These are phyloP conservation scores for Monosporascus sp. DNA, from an alignment of 2,329 filamentous ascomycete genomes.

Conservation along the genomic window DNA sequence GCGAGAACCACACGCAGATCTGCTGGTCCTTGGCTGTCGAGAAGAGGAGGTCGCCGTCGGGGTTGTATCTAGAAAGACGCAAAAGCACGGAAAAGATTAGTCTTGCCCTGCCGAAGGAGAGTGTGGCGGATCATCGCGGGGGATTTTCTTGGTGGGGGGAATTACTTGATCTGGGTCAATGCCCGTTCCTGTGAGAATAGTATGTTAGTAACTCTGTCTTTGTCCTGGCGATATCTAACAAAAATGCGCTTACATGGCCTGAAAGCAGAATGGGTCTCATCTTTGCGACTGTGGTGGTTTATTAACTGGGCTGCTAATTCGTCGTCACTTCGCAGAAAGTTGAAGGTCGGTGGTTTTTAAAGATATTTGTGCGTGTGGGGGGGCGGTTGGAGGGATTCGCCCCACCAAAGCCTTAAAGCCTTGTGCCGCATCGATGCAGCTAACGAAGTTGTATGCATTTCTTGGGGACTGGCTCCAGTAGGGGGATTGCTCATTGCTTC, in stretches of 20 bases:
- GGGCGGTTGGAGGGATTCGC: neutral
- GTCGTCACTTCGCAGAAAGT: conserved; percentile 1
- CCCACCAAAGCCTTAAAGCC: neutral
- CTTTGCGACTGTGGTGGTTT: conserved; percentile 36
- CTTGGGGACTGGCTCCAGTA: too few species aligned
- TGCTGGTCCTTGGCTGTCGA: conserved; percentile 94
- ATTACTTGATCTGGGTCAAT: conserved; percentile 86
- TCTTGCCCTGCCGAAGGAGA: too few species aligned
- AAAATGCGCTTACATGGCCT: conserved; percentile 62
- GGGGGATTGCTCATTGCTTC: too few species aligned
- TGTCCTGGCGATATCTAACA: neutral
- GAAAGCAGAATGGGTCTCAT: conserved; percentile 97
- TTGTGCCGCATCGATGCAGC: neutral
- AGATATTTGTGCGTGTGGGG: neutral
- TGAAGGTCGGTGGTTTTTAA: neutral
- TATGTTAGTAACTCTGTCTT: conserved; percentile 9
- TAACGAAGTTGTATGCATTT: neutral
- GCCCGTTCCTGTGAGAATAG: conserved; percentile 67
- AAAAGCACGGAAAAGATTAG: conserved; percentile 3
- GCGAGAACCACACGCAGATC: conserved; percentile 93
- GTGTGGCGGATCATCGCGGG: neutral
- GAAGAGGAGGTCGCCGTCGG: conserved; percentile 95
- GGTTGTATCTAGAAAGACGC: conserved; percentile 61
- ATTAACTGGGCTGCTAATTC: conserved; percentile 6
- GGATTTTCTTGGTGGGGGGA: conserved; percentile 10